These are phyloP conservation scores for Botrytis galanthina DNA, from an alignment of 2,329 filamentous ascomycete species.

Conservation along the genomic window DNA sequence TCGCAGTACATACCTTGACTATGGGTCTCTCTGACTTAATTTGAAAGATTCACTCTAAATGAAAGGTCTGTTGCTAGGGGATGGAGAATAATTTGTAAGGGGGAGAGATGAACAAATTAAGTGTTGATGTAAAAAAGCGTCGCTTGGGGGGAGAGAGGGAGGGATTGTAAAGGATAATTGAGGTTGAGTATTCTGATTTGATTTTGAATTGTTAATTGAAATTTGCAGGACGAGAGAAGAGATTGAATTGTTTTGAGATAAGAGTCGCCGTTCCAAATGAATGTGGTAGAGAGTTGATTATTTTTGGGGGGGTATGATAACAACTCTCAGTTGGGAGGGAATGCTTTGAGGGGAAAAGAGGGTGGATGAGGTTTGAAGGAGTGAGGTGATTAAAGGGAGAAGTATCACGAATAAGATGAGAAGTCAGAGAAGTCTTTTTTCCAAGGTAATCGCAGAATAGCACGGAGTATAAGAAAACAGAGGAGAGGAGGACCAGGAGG, in stretches of 20 bases:
- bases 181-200: constrained; percentile 2
- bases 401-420: constrained; percentile 18
- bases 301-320: not conserved
- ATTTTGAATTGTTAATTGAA: constrained; percentile 10
- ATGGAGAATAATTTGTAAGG: constrained; percentile 16
- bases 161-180: not conserved
- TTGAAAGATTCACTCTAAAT: constrained; percentile 7
- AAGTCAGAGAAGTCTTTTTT: not conserved
- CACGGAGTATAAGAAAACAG: not conserved
- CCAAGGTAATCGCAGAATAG: not conserved
- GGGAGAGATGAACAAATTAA: constrained; percentile 17
- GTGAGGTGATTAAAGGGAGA: constrained; percentile 1
- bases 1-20: constrained; percentile 28
- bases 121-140: not conserved
- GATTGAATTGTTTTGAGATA: constrained; percentile 20
- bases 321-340: constrained; percentile 39
- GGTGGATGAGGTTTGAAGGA: constrained; percentile 7
- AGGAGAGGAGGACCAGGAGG: constrained; percentile 6
- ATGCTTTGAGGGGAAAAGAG: constrained; percentile 27
- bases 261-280: constrained; percentile 40
- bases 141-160: constrained; percentile 10
- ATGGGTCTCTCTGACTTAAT: constrained; percentile 21
- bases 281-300: constrained; percentile 39
- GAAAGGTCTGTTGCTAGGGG: not conserved
- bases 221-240: constrained; percentile 22